Evolutionary conservation across 345 rosid species (phyloP).

Genomic region (Citrus cavaleriei): DNA sequence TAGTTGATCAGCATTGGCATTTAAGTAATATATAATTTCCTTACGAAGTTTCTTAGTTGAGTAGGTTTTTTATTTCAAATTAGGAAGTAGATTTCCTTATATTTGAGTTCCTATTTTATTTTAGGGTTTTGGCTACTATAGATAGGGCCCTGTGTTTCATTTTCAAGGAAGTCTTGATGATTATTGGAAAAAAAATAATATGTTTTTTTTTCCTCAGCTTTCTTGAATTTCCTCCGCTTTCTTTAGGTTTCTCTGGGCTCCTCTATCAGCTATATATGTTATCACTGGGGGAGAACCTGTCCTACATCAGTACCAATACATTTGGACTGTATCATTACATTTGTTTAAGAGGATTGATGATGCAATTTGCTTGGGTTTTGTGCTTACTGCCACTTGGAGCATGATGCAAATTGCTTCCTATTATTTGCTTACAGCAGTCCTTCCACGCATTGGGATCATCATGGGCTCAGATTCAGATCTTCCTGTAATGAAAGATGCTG

Average conservation of each 20-base stretch:
- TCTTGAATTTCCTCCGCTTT: background rate
- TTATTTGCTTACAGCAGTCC: slow-evolving; percentile 39
- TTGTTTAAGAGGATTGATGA: background rate
- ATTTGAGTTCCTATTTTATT: background rate
- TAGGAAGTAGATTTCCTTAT: background rate
- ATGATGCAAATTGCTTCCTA: background rate
- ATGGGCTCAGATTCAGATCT: slow-evolving; percentile 99
- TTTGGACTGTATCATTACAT: background rate
- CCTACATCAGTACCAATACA: background rate
- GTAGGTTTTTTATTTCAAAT: background rate
- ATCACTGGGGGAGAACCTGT: background rate
- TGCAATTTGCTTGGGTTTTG: background rate
- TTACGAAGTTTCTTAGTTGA: background rate
- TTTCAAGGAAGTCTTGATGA: background rate
- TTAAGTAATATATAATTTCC: background rate
- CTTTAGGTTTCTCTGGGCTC: background rate
- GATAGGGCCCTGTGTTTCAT: background rate
- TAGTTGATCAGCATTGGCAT: background rate
- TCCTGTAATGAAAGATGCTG: slow-evolving; percentile 96
- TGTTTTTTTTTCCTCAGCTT: no score
- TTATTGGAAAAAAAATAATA: background rate
- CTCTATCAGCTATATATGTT: background rate
- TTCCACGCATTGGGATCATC: slow-evolving; percentile 77
- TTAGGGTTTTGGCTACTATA: background rate
- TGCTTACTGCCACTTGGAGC: background rate